phyloP scores from a whole-genome alignment of 805 yeast species.

The Cyberlindnera meyerae region DNA sequence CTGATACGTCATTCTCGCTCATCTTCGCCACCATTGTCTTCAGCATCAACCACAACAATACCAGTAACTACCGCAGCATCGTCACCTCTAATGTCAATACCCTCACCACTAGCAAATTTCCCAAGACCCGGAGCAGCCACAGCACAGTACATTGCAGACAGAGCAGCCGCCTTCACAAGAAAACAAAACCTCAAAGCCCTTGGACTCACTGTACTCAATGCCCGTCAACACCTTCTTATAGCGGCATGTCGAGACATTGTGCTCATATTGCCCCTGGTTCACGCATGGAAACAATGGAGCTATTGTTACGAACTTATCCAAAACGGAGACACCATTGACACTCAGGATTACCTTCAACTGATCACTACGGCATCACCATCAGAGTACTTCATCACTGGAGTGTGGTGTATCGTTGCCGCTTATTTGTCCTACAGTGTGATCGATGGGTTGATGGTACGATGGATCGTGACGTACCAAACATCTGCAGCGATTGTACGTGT shows the following conservation, averaged over 20 bases:
- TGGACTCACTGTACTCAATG: conserved; percentile 67
- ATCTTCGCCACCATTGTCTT: not conserved
- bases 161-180: conserved; percentile 11
- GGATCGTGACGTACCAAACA: conserved; percentile 88
- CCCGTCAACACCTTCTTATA: conserved; percentile 69
- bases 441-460: conserved; percentile 86
- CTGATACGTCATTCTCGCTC: not conserved
- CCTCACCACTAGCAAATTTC: not conserved
- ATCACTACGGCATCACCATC: conserved; percentile 62
- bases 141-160: conserved; percentile 11
- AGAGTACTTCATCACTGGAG: conserved; percentile 73
- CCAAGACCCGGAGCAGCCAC: conserved; percentile 7
- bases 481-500: conserved; percentile 86
- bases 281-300: conserved; percentile 41
- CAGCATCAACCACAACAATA: no score
- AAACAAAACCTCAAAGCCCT: conserved; percentile 41
- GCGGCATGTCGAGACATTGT: conserved; percentile 80
- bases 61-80: not conserved
- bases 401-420: conserved; percentile 92
- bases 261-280: conserved; percentile 58
- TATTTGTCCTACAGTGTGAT: conserved; percentile 78
- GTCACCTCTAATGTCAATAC: not conserved
- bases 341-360: conserved; percentile 6
- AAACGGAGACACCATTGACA: conserved; percentile 1
- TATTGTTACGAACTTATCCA: conserved; percentile 12